Base-by-base conservation (phyloP, 495 filamentous ascomycete genomes). In the Cercophora sp. region DNA sequence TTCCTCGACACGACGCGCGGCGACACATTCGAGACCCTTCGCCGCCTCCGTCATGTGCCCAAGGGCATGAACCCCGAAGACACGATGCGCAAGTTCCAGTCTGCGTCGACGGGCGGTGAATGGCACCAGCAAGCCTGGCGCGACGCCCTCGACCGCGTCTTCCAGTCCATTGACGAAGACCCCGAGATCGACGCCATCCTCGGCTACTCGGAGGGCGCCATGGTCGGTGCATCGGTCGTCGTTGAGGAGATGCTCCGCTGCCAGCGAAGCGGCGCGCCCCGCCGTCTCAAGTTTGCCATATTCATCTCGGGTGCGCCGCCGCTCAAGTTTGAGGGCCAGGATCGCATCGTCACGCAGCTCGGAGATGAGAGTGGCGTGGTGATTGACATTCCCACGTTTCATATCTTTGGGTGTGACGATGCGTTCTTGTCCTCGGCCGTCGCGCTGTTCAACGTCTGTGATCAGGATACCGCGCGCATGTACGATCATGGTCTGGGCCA, bases 401-500 rank as follows among this genome's bases (percentile, higher is more conserved):
- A 83, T 69, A 69, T 81, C 34, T 66, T 83, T 26, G 80, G 80
- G 18, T 79, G 76, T 9, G 65, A 74, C 19, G 81, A 85, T 58
- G 76, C 79, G 1, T 81, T 79, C 39, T 57, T 82, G 0, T 63
- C 71, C 32, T 75, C 69, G 0, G 70, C 75, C 1, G 69, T 83
- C 51, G 76, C 77, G 16, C 61, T 84, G 5, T 82, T 76, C 63
- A 82, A 83, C 59, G 59, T 80, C 22, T 85, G 79, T 59, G 70
- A 79, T 40, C 69, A 61, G 22, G 70, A 77, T 24, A 65, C 43
- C 1, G 74, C 79, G 2, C 63, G 69, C 41, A 62, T 82, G 20
- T 82, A 80, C 48, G 80, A 82, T 58, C 79, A 82, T 52, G 79
- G 76, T 1, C 70, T 74, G 5, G 79, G 80, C 1, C 79, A 81